A percentile compares a stretch with the other conserved stretches of the same genome.
phyloP scores from a whole-genome alignment of 2,329 filamentous ascomycete species.

The Emmonsiellopsis sp. region DNA sequence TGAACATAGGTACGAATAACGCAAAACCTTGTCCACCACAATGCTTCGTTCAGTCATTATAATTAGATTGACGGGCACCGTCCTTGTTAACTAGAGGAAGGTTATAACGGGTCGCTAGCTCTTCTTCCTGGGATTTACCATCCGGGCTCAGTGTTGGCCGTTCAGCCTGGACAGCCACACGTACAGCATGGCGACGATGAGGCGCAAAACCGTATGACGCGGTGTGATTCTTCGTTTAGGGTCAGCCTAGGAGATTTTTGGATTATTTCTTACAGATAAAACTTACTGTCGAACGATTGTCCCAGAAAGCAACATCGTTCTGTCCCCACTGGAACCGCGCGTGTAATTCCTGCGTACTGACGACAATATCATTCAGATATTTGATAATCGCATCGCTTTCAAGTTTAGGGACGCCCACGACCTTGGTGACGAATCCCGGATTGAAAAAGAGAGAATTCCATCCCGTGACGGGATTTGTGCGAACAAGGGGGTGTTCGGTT shows the following conservation, averaged over 20 bases:
- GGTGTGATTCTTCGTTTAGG: slow-evolving; percentile 37
- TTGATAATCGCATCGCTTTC: slow-evolving; percentile 45
- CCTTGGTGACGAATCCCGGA: slow-evolving; percentile 48
- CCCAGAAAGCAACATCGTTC: slow-evolving; percentile 59
- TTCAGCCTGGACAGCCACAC: slow-evolving; percentile 40
- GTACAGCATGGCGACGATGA: slow-evolving; percentile 46
- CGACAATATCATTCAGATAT: slow-evolving; percentile 45
- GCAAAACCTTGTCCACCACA: background rate
- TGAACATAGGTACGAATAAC: background rate
- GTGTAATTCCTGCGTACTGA: slow-evolving; percentile 57
- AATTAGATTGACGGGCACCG: slow-evolving; percentile 46
- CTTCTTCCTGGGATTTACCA: slow-evolving; percentile 47
- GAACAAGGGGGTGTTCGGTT: slow-evolving; percentile 48
- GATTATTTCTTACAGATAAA: background rate
- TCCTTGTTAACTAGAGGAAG: slow-evolving; percentile 47
- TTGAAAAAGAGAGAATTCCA: slow-evolving; percentile 55
- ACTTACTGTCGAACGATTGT: slow-evolving; percentile 49
- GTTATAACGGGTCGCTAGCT: slow-evolving; percentile 38
- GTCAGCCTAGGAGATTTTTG: background rate
- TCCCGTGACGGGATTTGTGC: slow-evolving; percentile 52
- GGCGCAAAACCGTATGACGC: slow-evolving; percentile 49
- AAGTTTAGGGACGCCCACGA: slow-evolving; percentile 48
- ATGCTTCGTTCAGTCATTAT: slow-evolving; percentile 39
- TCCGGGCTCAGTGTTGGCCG: slow-evolving; percentile 34
- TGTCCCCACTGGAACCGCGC: slow-evolving; percentile 57